Base-by-base conservation (phyloP, 345 rosid genomes). In the Euphorbia pulcherrima region DNA sequence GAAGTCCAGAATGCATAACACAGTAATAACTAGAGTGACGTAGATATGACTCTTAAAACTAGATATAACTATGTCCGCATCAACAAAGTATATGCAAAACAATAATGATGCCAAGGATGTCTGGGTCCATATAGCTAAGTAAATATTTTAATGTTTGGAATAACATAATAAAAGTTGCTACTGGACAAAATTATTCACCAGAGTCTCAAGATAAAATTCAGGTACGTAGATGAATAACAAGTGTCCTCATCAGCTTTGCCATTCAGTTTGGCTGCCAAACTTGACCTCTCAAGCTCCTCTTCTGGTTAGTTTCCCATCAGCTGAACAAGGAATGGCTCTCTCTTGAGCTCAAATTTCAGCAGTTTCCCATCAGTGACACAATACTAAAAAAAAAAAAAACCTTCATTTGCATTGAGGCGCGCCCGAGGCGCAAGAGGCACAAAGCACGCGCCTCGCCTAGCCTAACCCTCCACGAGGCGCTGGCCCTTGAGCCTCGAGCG, bases 301-400 rank as follows among this genome's bases (percentile, higher is more conserved):
- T 87, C 87, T 0, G 83, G 83, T 66, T 90, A 66, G 88, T 84
- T 90, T 60, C 98, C 97, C 70, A 87, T 88, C 59, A 88, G 77
- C 60, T 90, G 98, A 74, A 87, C 83, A 65, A 90, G 94, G 53
- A 92, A 75, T 1, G 90, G 85, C 59, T 77, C 84, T 37, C 81
- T 86, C 78, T 92, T 92, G 73, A 92, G 88, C 92, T 92, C 97
- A 33, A 92, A 90, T 81, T 92, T 92, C 97, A 90, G 83, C 84
- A 72, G 72, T 13, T n/a, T n/a, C n/a, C n/a, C n/a, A n/a, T n/a
- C n/a, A n/a, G n/a, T n/a, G n/a, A n/a, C n/a, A n/a, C n/a, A n/a
- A n/a, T n/a, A n/a, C n/a, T n/a, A n/a, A n/a, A n/a, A n/a, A n/a
- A n/a, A n/a, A n/a, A n/a, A n/a, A n/a, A n/a, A n/a, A n/a, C n/a